These are phyloP conservation scores for Viola odorata DNA, from an alignment of 345 rosid species.

Conservation along the genomic window DNA sequence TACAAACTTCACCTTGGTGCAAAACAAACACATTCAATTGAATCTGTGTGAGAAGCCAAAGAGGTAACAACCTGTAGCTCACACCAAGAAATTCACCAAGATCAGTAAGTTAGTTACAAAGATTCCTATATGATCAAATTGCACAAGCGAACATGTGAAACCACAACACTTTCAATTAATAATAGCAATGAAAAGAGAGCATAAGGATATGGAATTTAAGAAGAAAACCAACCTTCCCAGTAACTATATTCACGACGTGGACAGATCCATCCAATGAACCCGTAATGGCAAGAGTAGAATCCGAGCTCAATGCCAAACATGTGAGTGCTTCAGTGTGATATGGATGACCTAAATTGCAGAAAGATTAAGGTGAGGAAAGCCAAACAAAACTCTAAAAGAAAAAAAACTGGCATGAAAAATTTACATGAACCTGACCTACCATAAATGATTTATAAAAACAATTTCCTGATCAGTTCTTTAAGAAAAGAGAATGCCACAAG, in stretches of 20 bases:
- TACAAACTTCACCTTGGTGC: conserved; percentile 46
- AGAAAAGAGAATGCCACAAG: no score
- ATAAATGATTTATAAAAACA: no score
- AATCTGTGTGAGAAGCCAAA: conserved; percentile 57
- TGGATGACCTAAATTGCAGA: conserved; percentile 58
- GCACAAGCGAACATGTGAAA: neutral
- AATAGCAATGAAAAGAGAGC: neutral
- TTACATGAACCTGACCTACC: no score
- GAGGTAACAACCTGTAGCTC: conserved; percentile 69
- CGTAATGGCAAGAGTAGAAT: conserved; percentile 70
- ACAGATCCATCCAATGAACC: conserved; percentile 77
- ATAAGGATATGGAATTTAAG: neutral
- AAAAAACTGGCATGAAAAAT: neutral
- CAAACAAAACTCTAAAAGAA: conserved; percentile 1
- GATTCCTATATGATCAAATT: neutral
- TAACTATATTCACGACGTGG: conserved; percentile 69
- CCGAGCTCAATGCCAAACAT: conserved; percentile 69
- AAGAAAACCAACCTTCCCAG: conserved; percentile 61
- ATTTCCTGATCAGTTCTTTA: no score
- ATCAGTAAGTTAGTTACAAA: conserved; percentile 11
- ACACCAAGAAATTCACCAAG: neutral
- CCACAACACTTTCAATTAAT: no score
- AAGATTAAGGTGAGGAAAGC: conserved; percentile 4
- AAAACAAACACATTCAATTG: conserved; percentile 63
- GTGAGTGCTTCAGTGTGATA: conserved; percentile 77